Conservation (phyloP, 768 basidiomycete species). For the Hericium coralloides region DNA sequence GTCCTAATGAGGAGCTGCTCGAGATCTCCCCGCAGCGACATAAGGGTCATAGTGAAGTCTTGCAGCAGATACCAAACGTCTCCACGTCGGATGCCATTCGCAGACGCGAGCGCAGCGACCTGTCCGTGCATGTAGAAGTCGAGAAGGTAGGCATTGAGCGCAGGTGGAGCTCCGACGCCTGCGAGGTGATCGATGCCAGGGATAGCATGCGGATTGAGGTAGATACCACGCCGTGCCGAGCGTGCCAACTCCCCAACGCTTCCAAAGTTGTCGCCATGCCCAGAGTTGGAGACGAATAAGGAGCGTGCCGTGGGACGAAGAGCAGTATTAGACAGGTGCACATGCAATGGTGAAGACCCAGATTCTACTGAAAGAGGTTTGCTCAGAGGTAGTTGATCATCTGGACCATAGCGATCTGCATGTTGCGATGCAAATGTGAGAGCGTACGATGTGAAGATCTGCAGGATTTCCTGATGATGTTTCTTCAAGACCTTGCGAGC, state of each 20-base stretch:
- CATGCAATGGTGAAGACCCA: conserved; percentile 21
- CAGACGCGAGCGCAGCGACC: conserved; percentile 32
- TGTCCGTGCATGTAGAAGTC: conserved; percentile 69
- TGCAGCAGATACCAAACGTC: conserved; percentile 60
- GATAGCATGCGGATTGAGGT: conserved; percentile 49
- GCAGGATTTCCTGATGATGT: conserved; percentile 42
- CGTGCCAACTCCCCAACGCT: conserved; percentile 42
- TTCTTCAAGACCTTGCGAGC: conserved; percentile 32
- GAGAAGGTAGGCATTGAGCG: conserved; percentile 55
- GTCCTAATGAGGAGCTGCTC: conserved; percentile 33
- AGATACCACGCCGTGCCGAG: conserved; percentile 44
- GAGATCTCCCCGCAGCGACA: conserved; percentile 39
- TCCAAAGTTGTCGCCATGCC: conserved; percentile 47
- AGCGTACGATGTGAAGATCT: conserved; percentile 49
- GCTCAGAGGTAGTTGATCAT: conserved; percentile 43
- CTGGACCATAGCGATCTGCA: conserved; percentile 29
- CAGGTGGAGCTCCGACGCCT: conserved; percentile 18
- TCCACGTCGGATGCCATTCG: conserved; percentile 51
- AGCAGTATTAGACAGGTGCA: conserved; percentile 30
- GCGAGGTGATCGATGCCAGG: conserved; percentile 40
- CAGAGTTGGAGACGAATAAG: conserved; percentile 58
- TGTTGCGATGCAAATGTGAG: conserved; percentile 36
- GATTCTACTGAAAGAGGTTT: conserved; percentile 9
- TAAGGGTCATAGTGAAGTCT: conserved; percentile 45
- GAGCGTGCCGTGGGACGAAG: conserved; percentile 41